Percentiles rank a stretch among this genome's conserved stretches.
These are phyloP conservation scores for Sugiyamaella sp. DNA, from an alignment of 1,139 yeast genomes.

Conservation along the genomic window DNA sequence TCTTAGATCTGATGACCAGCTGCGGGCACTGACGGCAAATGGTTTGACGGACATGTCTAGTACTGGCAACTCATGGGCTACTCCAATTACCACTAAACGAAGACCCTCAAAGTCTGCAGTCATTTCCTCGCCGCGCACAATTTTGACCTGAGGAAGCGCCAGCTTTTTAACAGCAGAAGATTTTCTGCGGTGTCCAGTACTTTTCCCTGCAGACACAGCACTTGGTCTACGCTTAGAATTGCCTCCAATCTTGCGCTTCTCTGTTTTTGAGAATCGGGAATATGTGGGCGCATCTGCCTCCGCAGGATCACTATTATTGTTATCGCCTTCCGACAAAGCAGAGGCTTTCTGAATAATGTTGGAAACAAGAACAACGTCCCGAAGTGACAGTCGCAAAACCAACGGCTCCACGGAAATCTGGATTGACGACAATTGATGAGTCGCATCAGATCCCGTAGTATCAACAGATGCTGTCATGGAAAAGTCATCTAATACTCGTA, in stretches of 20 bases:
- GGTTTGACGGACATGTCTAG: slow-evolving; percentile 78
- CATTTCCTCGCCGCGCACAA: slow-evolving; percentile 70
- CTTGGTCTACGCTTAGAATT: slow-evolving; percentile 17
- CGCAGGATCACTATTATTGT: slow-evolving; percentile 23
- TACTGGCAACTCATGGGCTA: slow-evolving; percentile 90
- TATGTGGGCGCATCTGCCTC: slow-evolving; percentile 18
- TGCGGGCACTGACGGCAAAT: slow-evolving; percentile 68
- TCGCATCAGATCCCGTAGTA: slow-evolving; percentile 62
- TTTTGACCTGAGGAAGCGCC: slow-evolving; percentile 17
- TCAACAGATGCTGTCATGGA: slow-evolving; percentile 78
- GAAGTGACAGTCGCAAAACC: slow-evolving; percentile 74
- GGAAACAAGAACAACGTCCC: slow-evolving; percentile 84
- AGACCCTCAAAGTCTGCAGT: slow-evolving; percentile 76
- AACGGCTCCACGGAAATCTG: slow-evolving; percentile 80
- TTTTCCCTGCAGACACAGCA: slow-evolving; percentile 14
- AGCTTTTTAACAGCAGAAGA: slow-evolving; percentile 3
- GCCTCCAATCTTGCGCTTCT: slow-evolving; percentile 21
- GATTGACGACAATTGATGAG: slow-evolving; percentile 61
- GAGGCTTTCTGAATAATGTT: slow-evolving; percentile 73
- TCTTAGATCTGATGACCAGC: slow-evolving; percentile 81
- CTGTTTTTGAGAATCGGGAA: slow-evolving; percentile 20
- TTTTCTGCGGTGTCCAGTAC: slow-evolving; percentile 4
- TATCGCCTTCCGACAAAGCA: slow-evolving; percentile 46
- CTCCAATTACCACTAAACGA: slow-evolving; percentile 87
- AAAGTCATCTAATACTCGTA: slow-evolving; percentile 87